A percentile compares a stretch with the other conserved stretches of the same genome.
Conservation (phyloP, 2,329 filamentous ascomycete species). For the Xenoacremonium recifei region DNA sequence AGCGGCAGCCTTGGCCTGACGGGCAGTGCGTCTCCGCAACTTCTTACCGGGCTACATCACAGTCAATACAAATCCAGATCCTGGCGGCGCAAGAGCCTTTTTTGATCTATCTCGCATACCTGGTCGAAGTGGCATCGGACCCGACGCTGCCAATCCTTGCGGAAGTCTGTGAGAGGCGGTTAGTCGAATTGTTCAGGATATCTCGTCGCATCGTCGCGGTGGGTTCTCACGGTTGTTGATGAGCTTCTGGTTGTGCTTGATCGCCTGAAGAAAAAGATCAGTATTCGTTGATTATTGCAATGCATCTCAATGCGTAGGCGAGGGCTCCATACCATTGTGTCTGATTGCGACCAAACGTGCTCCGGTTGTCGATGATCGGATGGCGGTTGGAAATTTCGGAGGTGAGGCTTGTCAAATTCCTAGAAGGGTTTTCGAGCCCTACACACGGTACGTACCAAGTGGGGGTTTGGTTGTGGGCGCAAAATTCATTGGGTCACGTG, state of each 20-base stretch:
- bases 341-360: slow-evolving; percentile 52
- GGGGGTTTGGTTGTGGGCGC: slow-evolving; percentile 23
- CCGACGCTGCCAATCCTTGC: slow-evolving; percentile 99
- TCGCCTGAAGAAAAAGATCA: slow-evolving; percentile 61
- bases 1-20: slow-evolving; percentile 90
- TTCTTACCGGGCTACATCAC: slow-evolving; percentile 83
- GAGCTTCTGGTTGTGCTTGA: slow-evolving; percentile 99
- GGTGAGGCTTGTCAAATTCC: slow-evolving; percentile 40
- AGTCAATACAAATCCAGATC: slow-evolving; percentile 36
- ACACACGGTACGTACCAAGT: slow-evolving; percentile 34
- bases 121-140: slow-evolving; percentile 99
- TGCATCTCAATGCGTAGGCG: slow-evolving; percentile 19
- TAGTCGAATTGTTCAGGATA: slow-evolving; percentile 36
- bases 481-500: slow-evolving; percentile 24
- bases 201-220: slow-evolving; percentile 26
- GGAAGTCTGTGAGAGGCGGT: slow-evolving; percentile 70
- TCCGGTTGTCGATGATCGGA: slow-evolving; percentile 42
- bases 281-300: slow-evolving; percentile 21
- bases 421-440: slow-evolving; percentile 43
- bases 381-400: slow-evolving; percentile 38
- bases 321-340: slow-evolving; percentile 49
- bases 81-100: slow-evolving; percentile 10
- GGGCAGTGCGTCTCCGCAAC: slow-evolving; percentile 85
- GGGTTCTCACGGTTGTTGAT: slow-evolving; percentile 81
- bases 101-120: slow-evolving; percentile 57